A percentile compares a stretch with the other conserved stretches of the same genome.
Evolutionary conservation across 257 asterid genomes (phyloP).

Genomic region (Solanum phureja): DNA sequence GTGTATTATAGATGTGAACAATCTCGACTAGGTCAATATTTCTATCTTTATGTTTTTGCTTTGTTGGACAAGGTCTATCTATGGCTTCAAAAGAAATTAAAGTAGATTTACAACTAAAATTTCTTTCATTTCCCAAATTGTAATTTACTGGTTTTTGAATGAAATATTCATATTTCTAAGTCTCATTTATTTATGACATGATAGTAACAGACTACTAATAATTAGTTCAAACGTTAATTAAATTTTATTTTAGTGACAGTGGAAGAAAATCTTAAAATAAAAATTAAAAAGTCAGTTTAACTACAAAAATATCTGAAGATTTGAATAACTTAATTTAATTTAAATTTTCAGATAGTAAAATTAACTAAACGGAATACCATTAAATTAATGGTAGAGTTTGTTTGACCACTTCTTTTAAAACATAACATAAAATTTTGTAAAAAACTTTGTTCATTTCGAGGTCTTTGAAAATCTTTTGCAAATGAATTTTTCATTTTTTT

Average conservation of each 20-base stretch:
- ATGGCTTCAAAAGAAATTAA: no score
- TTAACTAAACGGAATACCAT: not conserved
- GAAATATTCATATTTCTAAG: not conserved
- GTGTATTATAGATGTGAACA: no score
- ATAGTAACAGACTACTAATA: not conserved
- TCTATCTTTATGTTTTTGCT: no score
- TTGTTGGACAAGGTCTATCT: no score
- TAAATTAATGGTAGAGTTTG: not conserved
- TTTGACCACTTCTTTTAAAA: not conserved
- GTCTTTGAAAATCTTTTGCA: not conserved
- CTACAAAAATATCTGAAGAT: not conserved
- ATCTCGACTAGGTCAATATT: no score
- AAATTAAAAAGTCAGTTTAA: not conserved
- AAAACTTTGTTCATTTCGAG: not conserved
- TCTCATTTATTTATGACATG: not conserved
- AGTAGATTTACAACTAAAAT: no score
- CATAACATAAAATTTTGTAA: not conserved
- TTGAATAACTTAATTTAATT: not conserved
- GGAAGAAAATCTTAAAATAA: not conserved
- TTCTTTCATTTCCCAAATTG: not conserved
- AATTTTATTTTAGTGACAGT: not conserved
- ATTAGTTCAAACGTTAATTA: not conserved
- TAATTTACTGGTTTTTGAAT: not conserved
- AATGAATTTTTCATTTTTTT: not conserved
- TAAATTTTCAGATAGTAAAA: not conserved